Evolutionary conservation across 352 stramenopile genomes (phyloP).

Genomic region (Globisporangium heterothallicum): DNA sequence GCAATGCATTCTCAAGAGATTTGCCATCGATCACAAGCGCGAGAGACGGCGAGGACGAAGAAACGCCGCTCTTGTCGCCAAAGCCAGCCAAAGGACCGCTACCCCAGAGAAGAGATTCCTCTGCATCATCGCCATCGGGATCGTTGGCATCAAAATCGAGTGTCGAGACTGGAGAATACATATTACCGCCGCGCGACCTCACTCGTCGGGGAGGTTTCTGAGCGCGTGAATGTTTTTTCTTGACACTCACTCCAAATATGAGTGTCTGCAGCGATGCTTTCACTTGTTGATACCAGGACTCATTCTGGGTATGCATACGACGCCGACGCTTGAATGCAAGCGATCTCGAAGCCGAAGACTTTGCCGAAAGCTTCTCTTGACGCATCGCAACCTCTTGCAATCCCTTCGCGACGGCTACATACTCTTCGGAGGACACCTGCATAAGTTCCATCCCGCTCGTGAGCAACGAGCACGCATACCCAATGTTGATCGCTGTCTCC

Average conservation of each 20-base stretch:
- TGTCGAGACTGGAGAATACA: constrained; percentile 14
- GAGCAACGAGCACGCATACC: constrained; percentile 86
- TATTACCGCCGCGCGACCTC: neutral
- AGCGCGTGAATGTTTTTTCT: constrained; percentile 8
- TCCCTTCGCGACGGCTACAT: constrained; percentile 40
- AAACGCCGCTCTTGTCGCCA: too few species aligned
- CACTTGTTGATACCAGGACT: constrained; percentile 4
- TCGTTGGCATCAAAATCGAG: constrained; percentile 7
- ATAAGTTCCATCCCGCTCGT: constrained; percentile 75
- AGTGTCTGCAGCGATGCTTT: constrained; percentile 5
- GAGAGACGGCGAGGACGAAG: constrained; percentile 14
- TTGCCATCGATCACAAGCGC: constrained; percentile 93
- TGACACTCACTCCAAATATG: constrained; percentile 2
- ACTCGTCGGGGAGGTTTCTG: neutral
- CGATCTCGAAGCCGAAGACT: constrained; percentile 1
- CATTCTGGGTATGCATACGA: neutral
- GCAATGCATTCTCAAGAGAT: constrained; percentile 75
- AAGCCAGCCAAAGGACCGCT: constrained; percentile 1
- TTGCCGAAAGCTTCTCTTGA: constrained; percentile 13
- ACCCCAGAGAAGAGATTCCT: constrained; percentile 1
- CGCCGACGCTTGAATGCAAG: constrained; percentile 2
- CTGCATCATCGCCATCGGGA: neutral
- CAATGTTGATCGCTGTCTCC: constrained; percentile 95
- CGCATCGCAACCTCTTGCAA: constrained; percentile 43
- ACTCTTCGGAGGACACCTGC: constrained; percentile 53